These are phyloP conservation scores for Aurinia saxatilis DNA, from an alignment of 345 rosid genomes.

Conservation along the genomic window DNA sequence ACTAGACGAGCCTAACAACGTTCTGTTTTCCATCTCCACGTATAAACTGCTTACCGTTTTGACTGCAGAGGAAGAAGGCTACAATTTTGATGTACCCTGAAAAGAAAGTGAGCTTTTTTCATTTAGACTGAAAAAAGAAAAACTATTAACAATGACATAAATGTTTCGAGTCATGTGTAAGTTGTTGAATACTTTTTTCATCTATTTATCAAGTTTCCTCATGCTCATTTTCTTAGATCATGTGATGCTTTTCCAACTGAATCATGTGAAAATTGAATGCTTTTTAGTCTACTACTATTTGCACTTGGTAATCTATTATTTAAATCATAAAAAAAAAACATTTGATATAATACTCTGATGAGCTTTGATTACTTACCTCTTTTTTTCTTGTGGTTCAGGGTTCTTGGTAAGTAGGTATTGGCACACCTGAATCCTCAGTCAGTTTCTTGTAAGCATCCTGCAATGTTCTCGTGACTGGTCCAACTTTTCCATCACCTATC, in stretches of 20 bases:
- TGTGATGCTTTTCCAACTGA: not conserved
- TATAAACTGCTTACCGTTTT: constrained; percentile 2
- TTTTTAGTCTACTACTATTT: not conserved
- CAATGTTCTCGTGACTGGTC: constrained; percentile 50
- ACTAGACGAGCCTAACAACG: not conserved
- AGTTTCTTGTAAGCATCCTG: constrained; percentile 60
- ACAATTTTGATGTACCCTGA: not conserved
- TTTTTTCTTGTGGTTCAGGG: not conserved
- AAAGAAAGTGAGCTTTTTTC: not conserved
- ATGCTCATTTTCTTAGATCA: not conserved
- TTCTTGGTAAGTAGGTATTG: constrained; percentile 47
- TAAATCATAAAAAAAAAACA: not conserved
- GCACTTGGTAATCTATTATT: not conserved
- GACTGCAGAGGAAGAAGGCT: not conserved
- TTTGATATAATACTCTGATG: not conserved
- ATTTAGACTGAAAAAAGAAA: too few species aligned
- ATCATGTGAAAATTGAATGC: constrained; percentile 5
- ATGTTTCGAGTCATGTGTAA: constrained; percentile 1
- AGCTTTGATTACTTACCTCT: not conserved
- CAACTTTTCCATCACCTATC: constrained; percentile 69
- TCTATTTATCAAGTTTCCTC: not conserved
- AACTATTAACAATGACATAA: not conserved
- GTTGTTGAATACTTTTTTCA: not conserved
- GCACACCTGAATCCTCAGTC: constrained; percentile 59
- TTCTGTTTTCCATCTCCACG: not conserved